Evolutionary conservation across 306 rosid species (phyloP).

Genomic region (Cucurbita ficifolia): DNA sequence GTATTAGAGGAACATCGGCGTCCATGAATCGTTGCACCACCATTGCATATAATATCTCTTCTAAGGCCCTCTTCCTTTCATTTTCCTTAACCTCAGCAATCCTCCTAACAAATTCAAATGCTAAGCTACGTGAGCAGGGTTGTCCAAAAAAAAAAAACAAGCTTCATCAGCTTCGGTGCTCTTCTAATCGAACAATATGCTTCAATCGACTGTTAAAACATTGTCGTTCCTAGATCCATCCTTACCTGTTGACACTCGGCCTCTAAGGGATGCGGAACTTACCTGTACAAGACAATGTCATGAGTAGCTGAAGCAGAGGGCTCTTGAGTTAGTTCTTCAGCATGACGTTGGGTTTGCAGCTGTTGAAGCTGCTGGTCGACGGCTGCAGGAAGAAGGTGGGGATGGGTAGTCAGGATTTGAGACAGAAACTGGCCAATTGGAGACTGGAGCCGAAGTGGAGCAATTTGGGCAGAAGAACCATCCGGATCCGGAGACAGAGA

Average conservation of each 20-base stretch:
- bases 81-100: slow-evolving; percentile 79
- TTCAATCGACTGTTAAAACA: too few relatives aligned
- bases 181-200: too few relatives aligned
- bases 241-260: too few relatives aligned
- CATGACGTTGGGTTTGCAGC: slow-evolving; percentile 78
- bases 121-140: too few relatives aligned
- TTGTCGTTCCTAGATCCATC: too few relatives aligned
- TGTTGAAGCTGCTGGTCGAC: slow-evolving; percentile 86
- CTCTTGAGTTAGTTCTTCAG: slow-evolving; percentile 40
- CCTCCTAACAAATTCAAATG: slow-evolving; percentile 37
- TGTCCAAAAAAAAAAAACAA: too few relatives aligned
- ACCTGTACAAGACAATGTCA: slow-evolving; percentile 72
- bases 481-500: slow-evolving; percentile 23
- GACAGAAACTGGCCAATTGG: slow-evolving; percentile 77
- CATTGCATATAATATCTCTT: slow-evolving; percentile 65
- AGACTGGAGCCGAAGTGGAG: slow-evolving; percentile 71
- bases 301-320: slow-evolving; percentile 38
- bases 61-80: slow-evolving; percentile 60
- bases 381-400: slow-evolving; percentile 75
- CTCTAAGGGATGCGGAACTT: not conserved
- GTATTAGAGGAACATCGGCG: slow-evolving; percentile 46
- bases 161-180: too few relatives aligned
- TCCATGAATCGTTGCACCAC: slow-evolving; percentile 84
- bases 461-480: slow-evolving; percentile 29
- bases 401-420: slow-evolving; percentile 51